Percentiles rank a stretch among this genome's conserved stretches.
Conservation (phyloP, 768 basidiomycete species). For the Phanerochaete carnosa region DNA sequence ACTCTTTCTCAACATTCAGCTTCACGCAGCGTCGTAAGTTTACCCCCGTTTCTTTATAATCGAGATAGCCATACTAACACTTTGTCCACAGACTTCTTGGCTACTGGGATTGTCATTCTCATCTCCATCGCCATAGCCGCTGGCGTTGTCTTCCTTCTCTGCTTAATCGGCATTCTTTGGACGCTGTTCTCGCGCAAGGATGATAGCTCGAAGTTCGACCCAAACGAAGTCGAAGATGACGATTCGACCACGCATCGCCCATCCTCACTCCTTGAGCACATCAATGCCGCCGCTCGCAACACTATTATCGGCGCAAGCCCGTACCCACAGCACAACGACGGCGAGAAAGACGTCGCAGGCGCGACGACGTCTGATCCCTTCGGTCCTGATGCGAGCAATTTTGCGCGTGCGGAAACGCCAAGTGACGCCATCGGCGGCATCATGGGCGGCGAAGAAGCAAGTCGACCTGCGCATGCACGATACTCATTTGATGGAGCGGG, state of each 20-base stretch:
- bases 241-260: slow-evolving; percentile 73
- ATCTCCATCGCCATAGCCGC: slow-evolving; percentile 97
- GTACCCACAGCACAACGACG: slow-evolving; percentile 33
- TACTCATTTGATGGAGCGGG: slow-evolving; percentile 80
- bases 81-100: slow-evolving; percentile 66
- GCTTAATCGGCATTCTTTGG: slow-evolving; percentile 84
- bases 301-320: slow-evolving; percentile 59
- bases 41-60: background rate
- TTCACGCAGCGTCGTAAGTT: slow-evolving; percentile 62
- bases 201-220: slow-evolving; percentile 66
- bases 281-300: slow-evolving; percentile 79
- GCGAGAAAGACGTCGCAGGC: slow-evolving; percentile 30
- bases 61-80: slow-evolving; percentile 10
- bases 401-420: slow-evolving; percentile 77
- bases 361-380: slow-evolving; percentile 49
- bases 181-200: slow-evolving; percentile 82
- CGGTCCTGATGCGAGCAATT: slow-evolving; percentile 72
- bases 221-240: slow-evolving; percentile 69
- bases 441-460: slow-evolving; percentile 60
- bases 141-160: slow-evolving; percentile 86
- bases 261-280: slow-evolving; percentile 84
- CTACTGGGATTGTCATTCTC: slow-evolving; percentile 89
- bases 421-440: slow-evolving; percentile 66
- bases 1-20: slow-evolving; percentile 73
- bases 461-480: slow-evolving; percentile 73